A percentile compares a stretch with the other conserved stretches of the same genome.
Conservation (phyloP, 1,284 basidiomycete species). For the Polyporus tsugae region DNA sequence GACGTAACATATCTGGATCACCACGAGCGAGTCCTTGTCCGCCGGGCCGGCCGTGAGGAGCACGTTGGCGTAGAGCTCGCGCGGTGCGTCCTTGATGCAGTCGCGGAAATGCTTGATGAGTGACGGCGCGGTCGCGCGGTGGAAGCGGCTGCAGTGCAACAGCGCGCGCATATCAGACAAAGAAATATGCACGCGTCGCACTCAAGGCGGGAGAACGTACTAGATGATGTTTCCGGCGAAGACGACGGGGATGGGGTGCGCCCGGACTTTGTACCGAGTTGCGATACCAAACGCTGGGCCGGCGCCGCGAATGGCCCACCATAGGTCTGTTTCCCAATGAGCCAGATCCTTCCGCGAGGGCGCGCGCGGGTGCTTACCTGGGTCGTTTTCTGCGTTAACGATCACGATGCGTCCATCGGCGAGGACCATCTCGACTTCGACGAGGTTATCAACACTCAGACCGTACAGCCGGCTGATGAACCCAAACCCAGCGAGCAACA, state of each 20-base stretch:
- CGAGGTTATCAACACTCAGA: conserved; percentile 84
- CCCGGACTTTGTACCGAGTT: conserved; percentile 87
- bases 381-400: conserved; percentile 70
- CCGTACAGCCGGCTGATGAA: conserved; percentile 87
- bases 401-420: conserved; percentile 81
- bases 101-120: conserved; percentile 93
- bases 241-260: conserved; percentile 87
- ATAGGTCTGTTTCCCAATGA: conserved; percentile 67
- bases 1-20: conserved; percentile 90
- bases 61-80: conserved; percentile 88
- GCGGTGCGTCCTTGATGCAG: conserved; percentile 87
- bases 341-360: not conserved
- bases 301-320: conserved; percentile 91
- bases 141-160: conserved; percentile 72
- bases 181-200: too few species aligned
- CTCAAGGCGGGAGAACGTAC: conserved; percentile 47
- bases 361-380: conserved; percentile 52
- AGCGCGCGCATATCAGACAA: not conserved
- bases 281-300: conserved; percentile 86
- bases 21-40: conserved; percentile 82
- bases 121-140: conserved; percentile 83
- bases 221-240: conserved; percentile 93
- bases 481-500: conserved; percentile 90
- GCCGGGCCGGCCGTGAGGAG: conserved; percentile 89
- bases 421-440: conserved; percentile 87